Evolutionary conservation across 1,284 basidiomycete genomes (phyloP).

Genomic region (Phaffia rhodozyma): DNA sequence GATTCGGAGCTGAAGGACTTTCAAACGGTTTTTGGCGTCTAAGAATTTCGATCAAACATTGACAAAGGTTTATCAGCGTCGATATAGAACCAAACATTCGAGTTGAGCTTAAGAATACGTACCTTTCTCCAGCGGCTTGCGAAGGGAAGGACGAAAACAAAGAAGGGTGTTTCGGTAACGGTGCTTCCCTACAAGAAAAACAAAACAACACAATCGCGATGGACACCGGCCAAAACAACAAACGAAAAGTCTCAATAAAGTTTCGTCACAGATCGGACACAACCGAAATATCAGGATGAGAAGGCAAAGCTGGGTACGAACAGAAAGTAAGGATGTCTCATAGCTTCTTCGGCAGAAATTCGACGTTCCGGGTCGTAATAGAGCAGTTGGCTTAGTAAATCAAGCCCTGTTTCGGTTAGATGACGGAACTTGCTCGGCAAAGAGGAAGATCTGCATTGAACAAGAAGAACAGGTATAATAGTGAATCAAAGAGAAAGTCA

Average conservation of each 20-base stretch:
- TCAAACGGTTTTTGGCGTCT: slow-evolving; percentile 63
- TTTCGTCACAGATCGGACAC: background rate
- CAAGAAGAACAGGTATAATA: slow-evolving; percentile 1
- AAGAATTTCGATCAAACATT: too few relatives aligned
- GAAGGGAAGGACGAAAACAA: slow-evolving; percentile 93
- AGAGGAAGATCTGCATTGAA: slow-evolving; percentile 35
- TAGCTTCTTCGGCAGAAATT: slow-evolving; percentile 74
- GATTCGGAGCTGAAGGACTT: slow-evolving; percentile 59
- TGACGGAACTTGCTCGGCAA: slow-evolving; percentile 51
- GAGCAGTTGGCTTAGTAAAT: slow-evolving; percentile 68
- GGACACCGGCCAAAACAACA: too few relatives aligned
- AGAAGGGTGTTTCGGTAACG: slow-evolving; percentile 93
- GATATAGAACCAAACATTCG: background rate
- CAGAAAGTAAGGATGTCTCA: slow-evolving; percentile 86
- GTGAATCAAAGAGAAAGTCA: background rate
- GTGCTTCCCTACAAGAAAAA: slow-evolving; percentile 57
- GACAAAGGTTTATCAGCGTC: too few relatives aligned
- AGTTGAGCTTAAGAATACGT: slow-evolving; percentile 27
- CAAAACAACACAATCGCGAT: background rate
- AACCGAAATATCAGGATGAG: background rate
- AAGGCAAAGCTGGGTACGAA: slow-evolving; percentile 34
- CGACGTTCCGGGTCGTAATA: slow-evolving; percentile 78
- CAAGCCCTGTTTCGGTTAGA: slow-evolving; percentile 67
- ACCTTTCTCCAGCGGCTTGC: slow-evolving; percentile 93
- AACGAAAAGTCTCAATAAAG: background rate